Base-by-base conservation (phyloP, 495 filamentous ascomycete species). In the Terfezia claveryi region DNA sequence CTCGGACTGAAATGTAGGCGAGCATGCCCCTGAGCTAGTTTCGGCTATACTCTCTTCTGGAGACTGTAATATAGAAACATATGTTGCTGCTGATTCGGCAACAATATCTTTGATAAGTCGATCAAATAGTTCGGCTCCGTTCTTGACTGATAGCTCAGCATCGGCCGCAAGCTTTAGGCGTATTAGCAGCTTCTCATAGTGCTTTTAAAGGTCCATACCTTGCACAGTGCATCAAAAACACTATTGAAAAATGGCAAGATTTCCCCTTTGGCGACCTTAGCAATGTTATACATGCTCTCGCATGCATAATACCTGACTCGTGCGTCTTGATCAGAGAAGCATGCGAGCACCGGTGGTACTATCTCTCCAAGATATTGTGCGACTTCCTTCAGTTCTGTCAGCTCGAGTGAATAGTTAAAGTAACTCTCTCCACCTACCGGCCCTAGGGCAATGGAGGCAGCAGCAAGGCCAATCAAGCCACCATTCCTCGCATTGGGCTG, bases 241-340 rank as follows among this genome's bases (percentile, higher is more conserved):
- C 95, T 81, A 66, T 99, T 46, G 41, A 46, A 46, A 20, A 20
- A 46, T 46, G 41, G 41, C 17, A 46, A 46, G 17, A 46, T 92
- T 66, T 99, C 92, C 49, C 92, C 92, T 67, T 99, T 99, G 58
- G 92, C 87, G 63, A 99, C 96, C 63, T 99, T 99, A 96, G 70
- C 95, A 99, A 70, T 93, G 96, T 20, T 87, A 68, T 99, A 99
- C 92, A 99, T 99, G 69, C 87, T 91, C 75, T 99, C 92, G 70
- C 92, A 99, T 50, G 92, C 92, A 68, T 99, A 99, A 67, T 99
- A 99, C 54, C 92, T 80, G 16, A 99, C 92, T 53, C 92, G 76
- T 20, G 92, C 92, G 81, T 99, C 92, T 72, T 96, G 91, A 62
- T 99, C 92, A 20, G 82, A 81, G 67, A 99, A 99, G 72, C 92